Base-by-base conservation (phyloP, 768 basidiomycete genomes). In the Goffeauzyma gilvescens region DNA sequence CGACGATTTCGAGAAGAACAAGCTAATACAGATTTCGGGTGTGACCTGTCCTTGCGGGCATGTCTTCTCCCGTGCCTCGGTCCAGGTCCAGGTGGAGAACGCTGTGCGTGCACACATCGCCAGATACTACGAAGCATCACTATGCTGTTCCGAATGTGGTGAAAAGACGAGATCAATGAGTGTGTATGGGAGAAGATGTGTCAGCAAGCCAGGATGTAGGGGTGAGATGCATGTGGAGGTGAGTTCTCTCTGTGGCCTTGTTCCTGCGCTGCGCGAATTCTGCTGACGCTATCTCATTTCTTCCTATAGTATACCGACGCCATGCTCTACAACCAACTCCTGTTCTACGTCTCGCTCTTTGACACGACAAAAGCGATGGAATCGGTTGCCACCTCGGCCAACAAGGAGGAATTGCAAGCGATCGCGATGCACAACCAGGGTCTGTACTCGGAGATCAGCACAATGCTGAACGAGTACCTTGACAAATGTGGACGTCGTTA, bases 161-260 rank as follows among this genome's bases (percentile, higher is more conserved):
- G 70, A 75, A 46, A 72, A 81, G 27, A 87, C 90, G n/a, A 71
- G 93, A 15, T 81, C 78, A 72, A 90, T 95, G 83, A 71, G 81
- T 26, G 84, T 95, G 0, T 89, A 86, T 60, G 87, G 85, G 5
- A 72, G 76, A 24, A 69, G 78, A 38, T 98, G 93, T 59, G 58
- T 86, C 42, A 72, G 73, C 34, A 65, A 61, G 22, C 53, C 54
- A 5, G 75, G 71, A 8, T 90, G 86, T 62, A 69, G 64, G 46
- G 82, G 82, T 2, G 68, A 63, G 14, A 79, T 87, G 43, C 51
- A 72, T 13, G 78, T 81, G 47, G 81, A 84, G 72, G 85, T 83
- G 50, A 25, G 74, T 65, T 34, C 8, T 6, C 14, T 13, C 10
- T 31, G 13, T 2, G 13, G n/a, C n/a, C 5, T n/a, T 32, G 38